Evolutionary conservation across 2,329 filamentous ascomycete species (phyloP).

Genomic region (Myriangium duriaei): DNA sequence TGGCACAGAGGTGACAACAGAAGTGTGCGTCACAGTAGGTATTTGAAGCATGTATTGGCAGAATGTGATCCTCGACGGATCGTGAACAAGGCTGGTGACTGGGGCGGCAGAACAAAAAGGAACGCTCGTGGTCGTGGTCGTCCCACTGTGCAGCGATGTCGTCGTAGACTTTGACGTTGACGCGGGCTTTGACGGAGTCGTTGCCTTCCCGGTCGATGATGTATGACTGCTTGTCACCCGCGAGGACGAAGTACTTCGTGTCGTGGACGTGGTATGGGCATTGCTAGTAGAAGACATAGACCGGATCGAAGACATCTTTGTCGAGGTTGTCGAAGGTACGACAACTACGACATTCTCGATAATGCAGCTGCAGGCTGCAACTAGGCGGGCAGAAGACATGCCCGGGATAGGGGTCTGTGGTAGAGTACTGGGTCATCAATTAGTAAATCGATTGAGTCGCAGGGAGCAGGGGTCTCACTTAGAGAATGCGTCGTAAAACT

Average conservation of each 20-base stretch:
- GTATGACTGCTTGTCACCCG: too few relatives aligned
- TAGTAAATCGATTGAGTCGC: too few relatives aligned
- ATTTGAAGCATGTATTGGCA: background rate
- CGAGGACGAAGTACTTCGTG: too few relatives aligned
- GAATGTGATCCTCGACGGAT: background rate
- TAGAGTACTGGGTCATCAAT: background rate
- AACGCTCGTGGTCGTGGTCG: background rate
- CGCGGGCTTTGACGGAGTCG: too few relatives aligned
- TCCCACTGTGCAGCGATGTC: too few relatives aligned
- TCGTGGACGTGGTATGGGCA: too few relatives aligned
- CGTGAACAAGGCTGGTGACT: background rate
- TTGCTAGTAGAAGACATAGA: too few relatives aligned
- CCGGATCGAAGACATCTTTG: background rate
- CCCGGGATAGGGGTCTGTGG: background rate
- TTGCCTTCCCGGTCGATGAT: too few relatives aligned
- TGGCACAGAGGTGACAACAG: background rate
- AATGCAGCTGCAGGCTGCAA: background rate
- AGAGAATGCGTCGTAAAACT: background rate
- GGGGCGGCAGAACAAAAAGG: background rate
- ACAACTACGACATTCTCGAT: background rate
- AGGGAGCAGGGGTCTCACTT: too few relatives aligned
- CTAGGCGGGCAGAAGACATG: background rate
- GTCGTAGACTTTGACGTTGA: too few relatives aligned
- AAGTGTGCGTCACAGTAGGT: background rate
- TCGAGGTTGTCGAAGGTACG: background rate